phyloP scores from a whole-genome alignment of 768 basidiomycete genomes.

The Russula earlei region DNA sequence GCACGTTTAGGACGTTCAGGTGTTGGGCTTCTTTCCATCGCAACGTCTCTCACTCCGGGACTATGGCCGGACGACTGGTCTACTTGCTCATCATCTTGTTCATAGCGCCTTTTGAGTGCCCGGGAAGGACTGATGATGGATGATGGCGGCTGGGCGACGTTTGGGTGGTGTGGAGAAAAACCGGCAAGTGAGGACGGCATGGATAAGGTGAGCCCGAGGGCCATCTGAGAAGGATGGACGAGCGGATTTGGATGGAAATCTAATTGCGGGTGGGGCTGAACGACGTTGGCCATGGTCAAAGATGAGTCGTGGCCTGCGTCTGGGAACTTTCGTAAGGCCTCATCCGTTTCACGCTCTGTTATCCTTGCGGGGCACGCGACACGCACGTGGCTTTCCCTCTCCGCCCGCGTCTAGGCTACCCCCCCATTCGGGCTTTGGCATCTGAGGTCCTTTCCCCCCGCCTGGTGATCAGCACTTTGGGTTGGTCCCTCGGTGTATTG shows the following conservation, averaged over 20 bases:
- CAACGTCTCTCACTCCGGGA: conserved; percentile 42
- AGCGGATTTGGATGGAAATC: conserved; percentile 53
- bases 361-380: neutral
- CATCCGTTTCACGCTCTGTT: neutral
- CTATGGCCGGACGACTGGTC: conserved; percentile 22
- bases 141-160: conserved; percentile 47
- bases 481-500: too few relatives aligned
- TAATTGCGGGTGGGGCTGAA: conserved; percentile 43
- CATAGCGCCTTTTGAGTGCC: conserved; percentile 56
- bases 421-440: too few relatives aligned
- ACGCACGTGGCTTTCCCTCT: neutral
- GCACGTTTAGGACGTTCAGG: conserved; percentile 68
- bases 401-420: neutral
- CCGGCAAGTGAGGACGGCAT: conserved; percentile 37
- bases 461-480: too few relatives aligned
- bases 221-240: conserved; percentile 54
- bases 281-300: conserved; percentile 57
- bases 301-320: conserved; percentile 16
- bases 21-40: conserved; percentile 81
- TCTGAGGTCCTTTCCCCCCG: too few relatives aligned
- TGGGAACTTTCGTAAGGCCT: conserved; percentile 10
- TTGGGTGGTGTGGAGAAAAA: conserved; percentile 39
- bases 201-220: conserved; percentile 63
- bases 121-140: conserved; percentile 38
- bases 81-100: conserved; percentile 58